Base-by-base conservation (phyloP, 768 basidiomycete genomes). In the Suillus subluteus region DNA sequence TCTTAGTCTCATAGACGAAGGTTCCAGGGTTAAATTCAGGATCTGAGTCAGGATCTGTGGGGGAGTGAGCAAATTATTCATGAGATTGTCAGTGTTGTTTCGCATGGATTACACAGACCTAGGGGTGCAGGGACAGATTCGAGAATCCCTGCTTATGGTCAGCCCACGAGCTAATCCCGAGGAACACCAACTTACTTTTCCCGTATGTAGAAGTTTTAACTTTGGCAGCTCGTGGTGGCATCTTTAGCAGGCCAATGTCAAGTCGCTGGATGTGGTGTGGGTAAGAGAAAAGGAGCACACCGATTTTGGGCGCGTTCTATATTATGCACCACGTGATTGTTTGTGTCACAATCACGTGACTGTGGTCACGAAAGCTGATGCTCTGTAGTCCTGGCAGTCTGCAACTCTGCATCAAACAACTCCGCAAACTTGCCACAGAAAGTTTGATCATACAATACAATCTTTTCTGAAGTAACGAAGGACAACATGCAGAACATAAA, bases 61-160 rank as follows among this genome's bases (percentile, higher is more conserved):
- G 13, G 40, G 41, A 26, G 38, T 23, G n/a, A 44, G 23, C 44
- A 59, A 35, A 56, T 59, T 15, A 64, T 18, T 8, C 1, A 11
- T 16, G 12, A 40, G 48, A 21, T 21, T 13, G 11, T 30, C 8
- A 35, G 37, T 21, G 12, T 13, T 37, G 40, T 54, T 46, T 58
- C 16, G 62, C 35, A 23, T 26, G 15, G 13, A 58, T 62, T 6
- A 38, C 62, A 41, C 43, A 18, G n/a, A 77, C 81, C 80, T 71
- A 79, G 69, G 43, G 82, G 81, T 2, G 78, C 79, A 6, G 78
- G 72, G 18, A 78, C 75, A 4, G 81, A 79, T 26, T 65, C 52
- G 64, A 70, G 66, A 15, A 32, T 64, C 58, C 78, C 76, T 78
- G 50, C 30, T 3, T 6, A 62, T 16, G 26, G 6, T 66, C 52